Conservation (phyloP, 108 stramenopile species). For the Nitzschia inconspicua region DNA sequence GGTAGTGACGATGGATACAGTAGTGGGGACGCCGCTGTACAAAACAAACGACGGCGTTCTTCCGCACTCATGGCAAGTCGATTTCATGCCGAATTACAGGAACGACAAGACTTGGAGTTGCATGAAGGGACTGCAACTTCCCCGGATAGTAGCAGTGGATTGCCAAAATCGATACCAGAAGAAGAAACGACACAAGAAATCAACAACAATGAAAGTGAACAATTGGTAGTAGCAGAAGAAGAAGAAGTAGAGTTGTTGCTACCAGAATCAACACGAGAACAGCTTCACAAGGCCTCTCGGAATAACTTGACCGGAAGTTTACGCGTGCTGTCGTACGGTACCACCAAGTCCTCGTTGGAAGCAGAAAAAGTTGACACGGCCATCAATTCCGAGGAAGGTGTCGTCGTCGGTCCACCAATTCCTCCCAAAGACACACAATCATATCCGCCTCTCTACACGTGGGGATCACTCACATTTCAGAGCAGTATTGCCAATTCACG, state of each 20-base stretch:
- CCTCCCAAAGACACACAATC: neutral
- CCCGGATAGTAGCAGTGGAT: no score
- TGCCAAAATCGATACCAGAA: no score
- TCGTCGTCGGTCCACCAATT: neutral
- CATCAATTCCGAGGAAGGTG: neutral
- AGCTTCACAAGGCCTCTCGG: neutral
- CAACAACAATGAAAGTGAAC: no score
- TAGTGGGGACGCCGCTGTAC: neutral
- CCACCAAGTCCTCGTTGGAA: neutral
- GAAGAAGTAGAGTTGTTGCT: neutral
- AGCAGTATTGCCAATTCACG: conserved; percentile 23
- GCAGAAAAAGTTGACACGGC: neutral
- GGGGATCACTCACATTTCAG: conserved; percentile 8
- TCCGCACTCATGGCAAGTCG: conserved; percentile 25
- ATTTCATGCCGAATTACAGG: conserved; percentile 5
- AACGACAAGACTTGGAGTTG: neutral
- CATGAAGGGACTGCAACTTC: conserved; percentile 6
- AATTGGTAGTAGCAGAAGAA: no score
- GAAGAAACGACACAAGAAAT: no score
- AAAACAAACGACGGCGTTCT: neutral
- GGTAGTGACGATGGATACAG: neutral
- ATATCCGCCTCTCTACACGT: conserved; percentile 1
- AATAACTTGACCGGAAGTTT: neutral
- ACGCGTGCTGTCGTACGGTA: neutral
- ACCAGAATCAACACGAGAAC: neutral